Evolutionary conservation across 2,329 filamentous ascomycete species (phyloP), one percentile per base, ranked within the genome.

Genomic region (Paraphoma chrysanthemicola): DNA sequence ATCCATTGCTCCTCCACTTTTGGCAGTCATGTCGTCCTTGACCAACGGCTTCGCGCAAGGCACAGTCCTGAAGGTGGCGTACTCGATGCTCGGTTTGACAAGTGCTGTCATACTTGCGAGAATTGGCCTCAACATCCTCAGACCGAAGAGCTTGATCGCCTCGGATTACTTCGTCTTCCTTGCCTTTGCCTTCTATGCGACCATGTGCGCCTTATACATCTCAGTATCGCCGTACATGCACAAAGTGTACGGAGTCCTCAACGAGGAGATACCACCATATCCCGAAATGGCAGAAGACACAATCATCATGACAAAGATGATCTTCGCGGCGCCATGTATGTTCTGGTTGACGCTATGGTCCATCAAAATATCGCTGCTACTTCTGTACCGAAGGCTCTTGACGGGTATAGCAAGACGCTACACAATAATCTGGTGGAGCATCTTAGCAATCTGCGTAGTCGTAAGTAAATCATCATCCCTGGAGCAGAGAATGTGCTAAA

Each of bases 271-370:
- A 11, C 43, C 48, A 5, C 57, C 63, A 0, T 78, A 77, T 47
- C 50, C 70, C 1, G 64, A 53, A 2, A 50, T 77, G 3, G 30
- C 54, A 46, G 47, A 70, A 2, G 77, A 78, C 36, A 58, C 50
- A 1, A 36, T 69, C 1, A 44, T 59, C 23, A 67, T 77, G 53
- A 67, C 74, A 28, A 76, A 74, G 49, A 68, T 77, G 38, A 74
- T 78, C 48, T 77, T 79, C 51, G 71, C 70, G 10, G 72, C 73
- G 23, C 72, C 70, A 6, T 70, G 77, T 38, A 67, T 77, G 42
- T 68, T 78, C 49, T 79, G 75, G 74, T 53, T 72, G n/a, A 71
- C 69, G 4, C 60, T 79, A 7, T 79, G 76, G 75, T 63, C 69
- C 12, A 69, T 78, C 50, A 79, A 79, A 50, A 61, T 76, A n/a